phyloP scores from a whole-genome alignment of 768 basidiomycete genomes.

The Collybia sp. region DNA sequence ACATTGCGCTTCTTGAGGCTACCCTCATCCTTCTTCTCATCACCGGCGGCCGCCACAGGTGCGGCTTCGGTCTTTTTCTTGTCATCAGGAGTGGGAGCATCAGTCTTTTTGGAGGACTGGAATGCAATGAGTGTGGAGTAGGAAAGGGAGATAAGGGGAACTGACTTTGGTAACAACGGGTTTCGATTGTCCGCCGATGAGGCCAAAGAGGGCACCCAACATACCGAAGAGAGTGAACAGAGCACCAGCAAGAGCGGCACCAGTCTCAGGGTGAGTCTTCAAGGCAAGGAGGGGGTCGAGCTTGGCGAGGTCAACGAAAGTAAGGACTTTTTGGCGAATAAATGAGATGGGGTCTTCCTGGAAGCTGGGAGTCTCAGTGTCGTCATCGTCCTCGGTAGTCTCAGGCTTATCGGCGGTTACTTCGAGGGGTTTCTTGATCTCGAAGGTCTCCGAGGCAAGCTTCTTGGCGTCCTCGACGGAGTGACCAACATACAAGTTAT shows the following conservation, averaged over 20 bases:
- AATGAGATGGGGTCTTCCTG: constrained; percentile 74
- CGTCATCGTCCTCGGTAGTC: constrained; percentile 43
- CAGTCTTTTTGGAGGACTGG: constrained; percentile 76
- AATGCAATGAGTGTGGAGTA: constrained; percentile 2
- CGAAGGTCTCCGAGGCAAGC: constrained; percentile 86
- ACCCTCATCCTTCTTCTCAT: constrained; percentile 67
- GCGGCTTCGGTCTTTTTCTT: constrained; percentile 60
- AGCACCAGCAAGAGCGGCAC: constrained; percentile 67
- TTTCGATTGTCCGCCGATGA: constrained; percentile 71
- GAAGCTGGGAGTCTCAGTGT: constrained; percentile 44
- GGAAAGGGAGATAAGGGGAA: constrained; percentile 4
- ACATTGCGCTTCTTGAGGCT: constrained; percentile 63
- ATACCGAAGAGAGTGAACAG: constrained; percentile 81
- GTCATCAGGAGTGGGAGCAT: constrained; percentile 57
- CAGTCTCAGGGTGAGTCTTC: constrained; percentile 87
- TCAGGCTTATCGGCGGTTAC: constrained; percentile 53
- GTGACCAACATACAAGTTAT: constrained; percentile 93
- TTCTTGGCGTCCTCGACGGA: constrained; percentile 80
- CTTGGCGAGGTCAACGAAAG: constrained; percentile 77
- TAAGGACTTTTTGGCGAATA: constrained; percentile 71
- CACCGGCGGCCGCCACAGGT: constrained; percentile 70
- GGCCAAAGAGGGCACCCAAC: constrained; percentile 73
- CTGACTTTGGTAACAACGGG: constrained; percentile 68
- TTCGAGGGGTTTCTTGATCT: constrained; percentile 85
- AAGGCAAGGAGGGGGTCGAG: constrained; percentile 77